These are phyloP conservation scores for Crithidia brevicula DNA, from an alignment of 208 protist species.

Conservation along the genomic window DNA sequence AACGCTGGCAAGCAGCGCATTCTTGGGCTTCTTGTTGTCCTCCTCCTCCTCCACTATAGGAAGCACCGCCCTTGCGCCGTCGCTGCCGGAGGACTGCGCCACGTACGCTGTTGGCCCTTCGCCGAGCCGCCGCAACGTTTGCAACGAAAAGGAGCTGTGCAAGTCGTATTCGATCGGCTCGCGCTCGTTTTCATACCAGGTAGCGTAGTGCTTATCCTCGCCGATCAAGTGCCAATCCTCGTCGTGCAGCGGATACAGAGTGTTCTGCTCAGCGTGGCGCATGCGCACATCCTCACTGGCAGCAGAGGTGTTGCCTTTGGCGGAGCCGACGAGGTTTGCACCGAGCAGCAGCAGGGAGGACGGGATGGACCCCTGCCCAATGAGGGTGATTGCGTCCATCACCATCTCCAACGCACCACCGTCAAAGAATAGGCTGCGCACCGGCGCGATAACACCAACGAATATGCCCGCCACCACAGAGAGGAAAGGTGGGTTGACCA, in stretches of 20 bases:
- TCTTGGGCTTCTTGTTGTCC: slow-evolving; percentile 5
- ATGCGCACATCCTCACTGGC: slow-evolving; percentile 26
- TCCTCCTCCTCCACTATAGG: slow-evolving; percentile 4
- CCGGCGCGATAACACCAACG: slow-evolving; percentile 63
- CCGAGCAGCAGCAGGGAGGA: slow-evolving; percentile 80
- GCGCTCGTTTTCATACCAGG: slow-evolving; percentile 44
- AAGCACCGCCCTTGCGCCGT: slow-evolving; percentile 1
- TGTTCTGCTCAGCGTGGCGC: slow-evolving; percentile 79
- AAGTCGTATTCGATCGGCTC: slow-evolving; percentile 41
- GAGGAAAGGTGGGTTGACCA: slow-evolving; percentile 63
- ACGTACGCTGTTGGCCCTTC: slow-evolving; percentile 15
- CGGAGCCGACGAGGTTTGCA: slow-evolving; percentile 57
- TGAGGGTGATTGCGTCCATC: slow-evolving; percentile 57
- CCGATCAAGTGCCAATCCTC: slow-evolving; percentile 36
- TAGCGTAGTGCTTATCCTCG: slow-evolving; percentile 27
- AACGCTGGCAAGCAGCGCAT: slow-evolving; percentile 19
- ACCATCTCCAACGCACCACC: slow-evolving; percentile 59
- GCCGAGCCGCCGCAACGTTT: slow-evolving; percentile 26
- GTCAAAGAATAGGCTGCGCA: slow-evolving; percentile 65
- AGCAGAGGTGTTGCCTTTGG: neutral
- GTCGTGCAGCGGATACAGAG: slow-evolving; percentile 43
- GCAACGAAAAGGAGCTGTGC: slow-evolving; percentile 42
- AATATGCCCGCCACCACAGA: slow-evolving; percentile 72
- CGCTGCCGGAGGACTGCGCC: neutral
- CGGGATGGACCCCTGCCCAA: slow-evolving; percentile 72